Evolutionary conservation across 768 basidiomycete genomes (phyloP), one percentile per base, ranked within the genome.

Genomic region (Termitomyces sp.): DNA sequence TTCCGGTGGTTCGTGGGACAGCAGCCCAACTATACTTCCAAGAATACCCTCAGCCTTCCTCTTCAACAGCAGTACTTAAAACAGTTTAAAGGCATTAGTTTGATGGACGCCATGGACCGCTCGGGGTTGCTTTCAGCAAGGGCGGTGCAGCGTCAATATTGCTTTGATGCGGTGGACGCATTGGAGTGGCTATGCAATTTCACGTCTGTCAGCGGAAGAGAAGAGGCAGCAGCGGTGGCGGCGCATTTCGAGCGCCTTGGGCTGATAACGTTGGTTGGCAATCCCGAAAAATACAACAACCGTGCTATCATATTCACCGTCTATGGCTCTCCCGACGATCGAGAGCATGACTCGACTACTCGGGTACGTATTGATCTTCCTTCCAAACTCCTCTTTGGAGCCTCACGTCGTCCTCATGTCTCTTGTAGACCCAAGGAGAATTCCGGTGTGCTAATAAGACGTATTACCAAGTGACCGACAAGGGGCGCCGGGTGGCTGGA

Each of bases 151-250:
- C 53, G 52, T 7, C 55, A 59, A 4, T 72, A 81, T 62, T 85
- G 85, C 58, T 90, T 92, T 67, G 69, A 81, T 20, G 88, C 90
- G 27, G 77, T 84, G 54, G 77, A 78, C 26, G 88, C 84, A 0
- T 72, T 89, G 54, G 88, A 91, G 68, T 92, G 91, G 90, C 78
- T 92, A 47, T 82, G 85, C 64, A 89, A 92, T 66, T 89, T 86
- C 65, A 86, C 91, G 4, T 89, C 88, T 5, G 84, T 88, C 42
- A 83, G 86, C 30, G 88, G 88, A 8, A 75, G 86, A 47, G 91
- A 92, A 62, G 91, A 92, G 68, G 89, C 87, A 0, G 86, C 87
- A 24, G 90, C 90, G 72, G 81, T 89, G 74, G 81, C 84, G 1
- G 90, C 88, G 0, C 90, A 92, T 63, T 90, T 92, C 64, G 87